Base-by-base conservation (phyloP, 129 eudicot genomes). In the Flaveria trinervia region DNA sequence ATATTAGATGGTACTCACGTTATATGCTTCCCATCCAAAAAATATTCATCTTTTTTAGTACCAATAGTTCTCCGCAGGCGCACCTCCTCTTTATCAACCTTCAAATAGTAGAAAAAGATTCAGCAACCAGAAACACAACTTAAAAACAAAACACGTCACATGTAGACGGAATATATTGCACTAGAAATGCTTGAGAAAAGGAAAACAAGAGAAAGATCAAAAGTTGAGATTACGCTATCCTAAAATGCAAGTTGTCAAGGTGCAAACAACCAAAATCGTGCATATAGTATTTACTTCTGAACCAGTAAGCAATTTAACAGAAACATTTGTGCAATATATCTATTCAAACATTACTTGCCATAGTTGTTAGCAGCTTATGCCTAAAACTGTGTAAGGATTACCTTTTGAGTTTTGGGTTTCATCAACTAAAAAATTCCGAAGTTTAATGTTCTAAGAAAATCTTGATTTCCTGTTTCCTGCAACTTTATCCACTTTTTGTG, bases 31-130 rank as follows among this genome's bases (percentile, higher is more conserved):
- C 99, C 99, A 89, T 95, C 99, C 85, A 95, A 77, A 82, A 92
- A 95, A 33, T 95, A 95, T 76, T 95, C 99, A 79, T 92, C 99
- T 72, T 92, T 92, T 75, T 91, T 95, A 0, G 89, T 89, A 77
- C 96, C 97, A 52, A 95, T 88, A 26, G 99, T 91, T 80, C 99
- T 88, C 70, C 99, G 83, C 73, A 95, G 80, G 62, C 89, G 95
- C 71, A 95, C 99, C 87, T 95, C 99, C 79, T 95, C 97, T 82
- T 92, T 95, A 82, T 95, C 99, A 72, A 95, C 99, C 99, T 95
- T 71, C 12, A 56, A 79, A 67, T 79, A 76, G 73, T 55, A 72
- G 49, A 61, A 59, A 44, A 72, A 11, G 44, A 57, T 52, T 70
- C 66, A 78, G 39, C 41, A 51, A 54, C 80, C 26, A 55, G 65